Evolutionary conservation across 805 yeast species (phyloP), one percentile per base, ranked within the genome.

Genomic region (Ogataea minuta): DNA sequence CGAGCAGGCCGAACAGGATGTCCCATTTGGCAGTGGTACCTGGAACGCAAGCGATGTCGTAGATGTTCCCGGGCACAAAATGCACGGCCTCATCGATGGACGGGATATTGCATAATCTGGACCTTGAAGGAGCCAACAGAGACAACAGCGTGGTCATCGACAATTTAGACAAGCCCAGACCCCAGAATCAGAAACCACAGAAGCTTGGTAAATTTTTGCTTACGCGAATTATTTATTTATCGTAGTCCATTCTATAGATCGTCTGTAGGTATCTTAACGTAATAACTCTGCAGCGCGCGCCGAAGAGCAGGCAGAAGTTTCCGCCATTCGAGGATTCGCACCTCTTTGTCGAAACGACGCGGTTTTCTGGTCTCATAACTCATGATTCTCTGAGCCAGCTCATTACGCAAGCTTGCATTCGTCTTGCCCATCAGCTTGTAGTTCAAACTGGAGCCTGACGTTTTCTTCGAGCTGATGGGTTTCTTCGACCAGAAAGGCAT

Each of bases 311-410:
- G 77, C 4, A 68, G 70, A 39, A 80, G 63, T 44, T 71, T 76
- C 35, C 71, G 76, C 85, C 85, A 79, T 40, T 71, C 67, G 45
- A 79, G 57, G 31, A 80, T 78, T 31, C 84, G 60, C 25, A 80
- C 83, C 49, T 78, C 84, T 59, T 79, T 80, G 53, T 79, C 84
- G 58, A 79, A 79, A 1, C 84, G 84, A 50, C 85, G 66, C 19
- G 85, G 86, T 49, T 77, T 78, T 50, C 84, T 68, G 21, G 67
- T 62, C 42, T 74, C 78, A 54, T 80, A 80, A 13, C 73, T 72
- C 83, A 79, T 79, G 16, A 80, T 79, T 54, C 85, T 65, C 42
- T 76, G 76, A 3, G 84, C 84, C 44, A 79, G 63, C 46, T 78
- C 83, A 13, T 67, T 59, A 44, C 78, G 63, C 49, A 66, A 68